These are phyloP conservation scores for Diaporthe citri DNA, from an alignment of 2,329 filamentous ascomycete species.

Conservation along the genomic window DNA sequence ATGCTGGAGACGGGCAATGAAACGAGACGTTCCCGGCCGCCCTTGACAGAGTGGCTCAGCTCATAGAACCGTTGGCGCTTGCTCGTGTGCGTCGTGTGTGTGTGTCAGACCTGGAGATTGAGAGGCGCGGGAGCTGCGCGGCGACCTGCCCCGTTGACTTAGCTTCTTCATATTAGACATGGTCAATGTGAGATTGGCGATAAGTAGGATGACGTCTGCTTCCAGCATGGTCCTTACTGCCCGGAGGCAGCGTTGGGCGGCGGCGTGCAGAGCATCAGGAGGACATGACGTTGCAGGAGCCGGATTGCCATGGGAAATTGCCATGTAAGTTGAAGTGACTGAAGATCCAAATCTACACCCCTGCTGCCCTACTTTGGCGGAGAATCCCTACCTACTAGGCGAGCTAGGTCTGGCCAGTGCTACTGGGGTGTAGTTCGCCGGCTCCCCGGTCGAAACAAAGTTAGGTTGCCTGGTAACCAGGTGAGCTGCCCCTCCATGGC, in stretches of 20 bases:
- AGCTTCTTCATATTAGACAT: conserved; percentile 11
- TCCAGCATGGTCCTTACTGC: neutral
- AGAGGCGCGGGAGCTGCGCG: conserved; percentile 20
- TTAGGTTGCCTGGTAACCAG: neutral
- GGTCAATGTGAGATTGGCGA: conserved; percentile 30
- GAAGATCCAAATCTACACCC: conserved; percentile 39
- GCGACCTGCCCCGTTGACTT: conserved; percentile 8
- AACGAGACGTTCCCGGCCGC: conserved; percentile 31
- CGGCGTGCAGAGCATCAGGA: conserved; percentile 10
- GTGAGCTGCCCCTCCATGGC: conserved; percentile 6
- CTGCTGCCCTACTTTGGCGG: conserved; percentile 18
- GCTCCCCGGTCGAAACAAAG: conserved; percentile 1
- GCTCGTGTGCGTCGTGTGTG: too few species aligned
- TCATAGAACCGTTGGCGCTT: neutral
- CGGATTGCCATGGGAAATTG: conserved; percentile 38
- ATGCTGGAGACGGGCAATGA: conserved; percentile 8
- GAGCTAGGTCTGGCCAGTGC: neutral
- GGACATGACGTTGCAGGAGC: conserved; percentile 35
- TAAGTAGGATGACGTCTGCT: conserved; percentile 18
- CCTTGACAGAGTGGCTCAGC: conserved; percentile 15
- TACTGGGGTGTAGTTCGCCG: conserved; percentile 1
- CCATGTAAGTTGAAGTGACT: conserved; percentile 21
- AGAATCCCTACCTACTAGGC: neutral
- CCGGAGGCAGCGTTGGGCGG: neutral
- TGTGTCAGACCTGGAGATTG: conserved; percentile 29